Percentiles rank a stretch among this genome's conserved stretches.
Evolutionary conservation across 1,139 yeast species (phyloP).

Genomic region (Hyphopichia burtonii): DNA sequence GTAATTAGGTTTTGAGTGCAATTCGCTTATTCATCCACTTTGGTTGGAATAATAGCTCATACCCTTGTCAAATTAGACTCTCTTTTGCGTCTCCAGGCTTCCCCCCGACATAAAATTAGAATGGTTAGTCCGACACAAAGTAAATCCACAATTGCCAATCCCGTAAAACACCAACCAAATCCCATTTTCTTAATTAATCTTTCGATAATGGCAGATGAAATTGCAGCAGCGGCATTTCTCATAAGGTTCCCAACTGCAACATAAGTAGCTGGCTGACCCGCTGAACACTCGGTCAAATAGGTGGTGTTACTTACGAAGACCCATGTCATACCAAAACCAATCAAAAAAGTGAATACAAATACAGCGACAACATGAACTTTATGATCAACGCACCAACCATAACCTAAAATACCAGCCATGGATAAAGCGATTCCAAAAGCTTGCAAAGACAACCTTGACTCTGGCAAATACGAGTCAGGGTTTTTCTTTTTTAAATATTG

Average conservation of each 20-base stretch:
- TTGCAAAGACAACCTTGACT: conserved; percentile 47
- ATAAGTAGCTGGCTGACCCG: conserved; percentile 53
- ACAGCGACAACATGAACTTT: conserved; percentile 44
- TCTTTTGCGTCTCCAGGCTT: conserved; percentile 23
- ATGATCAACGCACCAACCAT: conserved; percentile 53
- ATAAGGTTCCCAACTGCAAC: conserved; percentile 57
- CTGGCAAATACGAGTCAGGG: conserved; percentile 37
- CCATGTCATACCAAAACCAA: conserved; percentile 61
- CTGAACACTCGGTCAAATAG: conserved; percentile 52
- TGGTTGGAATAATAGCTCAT: no score
- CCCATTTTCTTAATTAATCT: conserved; percentile 45
- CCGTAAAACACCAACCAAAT: conserved; percentile 60
- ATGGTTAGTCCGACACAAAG: conserved; percentile 22
- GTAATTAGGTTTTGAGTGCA: no score
- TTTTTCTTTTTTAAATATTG: conserved; percentile 21
- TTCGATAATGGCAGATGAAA: conserved; percentile 49
- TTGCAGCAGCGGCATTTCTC: conserved; percentile 57
- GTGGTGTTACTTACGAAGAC: conserved; percentile 58
- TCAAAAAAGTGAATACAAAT: conserved; percentile 43
- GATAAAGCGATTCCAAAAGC: conserved; percentile 44
- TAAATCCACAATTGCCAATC: conserved; percentile 44
- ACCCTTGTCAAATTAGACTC: background rate
- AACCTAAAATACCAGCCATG: conserved; percentile 48
- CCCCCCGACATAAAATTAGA: conserved; percentile 28
- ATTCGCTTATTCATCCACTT: no score